A percentile compares a stretch with the other conserved stretches of the same genome.
Evolutionary conservation across 331 rosid species (phyloP).

Genomic region (Erythrophleum ivorense): DNA sequence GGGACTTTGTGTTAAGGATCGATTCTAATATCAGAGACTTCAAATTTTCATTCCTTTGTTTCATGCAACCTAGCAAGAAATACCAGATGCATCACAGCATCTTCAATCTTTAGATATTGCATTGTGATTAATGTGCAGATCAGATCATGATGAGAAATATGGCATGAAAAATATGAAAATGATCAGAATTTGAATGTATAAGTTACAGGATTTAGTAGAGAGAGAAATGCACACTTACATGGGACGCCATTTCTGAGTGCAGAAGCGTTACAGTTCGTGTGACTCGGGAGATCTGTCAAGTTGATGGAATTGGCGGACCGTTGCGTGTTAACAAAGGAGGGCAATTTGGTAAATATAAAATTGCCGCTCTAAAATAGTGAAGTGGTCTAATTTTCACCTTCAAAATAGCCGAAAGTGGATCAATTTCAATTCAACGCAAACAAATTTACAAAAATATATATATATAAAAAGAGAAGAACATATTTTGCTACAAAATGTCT

Average conservation of each 20-base stretch:
- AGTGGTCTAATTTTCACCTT: neutral
- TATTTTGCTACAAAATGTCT: neutral
- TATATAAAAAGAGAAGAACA: neutral
- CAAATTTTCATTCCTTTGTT: neutral
- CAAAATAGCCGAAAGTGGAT: neutral
- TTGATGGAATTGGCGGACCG: neutral
- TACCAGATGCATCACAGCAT: neutral
- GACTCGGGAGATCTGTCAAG: conserved; percentile 33
- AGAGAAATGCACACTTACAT: conserved; percentile 35
- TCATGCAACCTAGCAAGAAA: neutral
- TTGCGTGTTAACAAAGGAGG: neutral
- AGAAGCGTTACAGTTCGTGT: neutral
- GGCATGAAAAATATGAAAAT: conserved; percentile 13
- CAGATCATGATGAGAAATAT: neutral
- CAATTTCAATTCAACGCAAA: neutral
- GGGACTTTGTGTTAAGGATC: neutral
- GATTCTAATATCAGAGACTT: neutral
- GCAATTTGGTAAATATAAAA: conserved; percentile 18
- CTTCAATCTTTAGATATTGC: neutral
- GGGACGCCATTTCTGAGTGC: conserved; percentile 45
- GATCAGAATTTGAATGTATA: neutral
- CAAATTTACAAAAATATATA: neutral
- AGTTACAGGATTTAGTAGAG: neutral
- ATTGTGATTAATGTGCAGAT: conserved; percentile 17
- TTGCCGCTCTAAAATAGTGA: neutral